Conservation (phyloP, 441 rosid species). For the Adansonia grandidieri region DNA sequence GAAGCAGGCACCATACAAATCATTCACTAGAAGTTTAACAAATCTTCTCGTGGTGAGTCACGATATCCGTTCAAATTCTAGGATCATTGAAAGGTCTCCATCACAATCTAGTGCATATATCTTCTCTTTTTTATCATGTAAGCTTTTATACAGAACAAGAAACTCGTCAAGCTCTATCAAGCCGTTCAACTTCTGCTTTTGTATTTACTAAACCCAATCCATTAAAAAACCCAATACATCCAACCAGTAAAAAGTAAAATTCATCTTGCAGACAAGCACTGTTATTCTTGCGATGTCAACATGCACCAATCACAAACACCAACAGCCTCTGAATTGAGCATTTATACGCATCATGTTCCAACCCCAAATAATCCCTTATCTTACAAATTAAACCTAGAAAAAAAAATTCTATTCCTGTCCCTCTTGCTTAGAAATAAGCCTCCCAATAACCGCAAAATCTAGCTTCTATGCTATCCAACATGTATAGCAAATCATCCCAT, state of each 20-base stretch:
- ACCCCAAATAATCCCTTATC: constrained; percentile 1
- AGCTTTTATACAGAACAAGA: neutral
- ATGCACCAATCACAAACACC: constrained; percentile 8
- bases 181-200: constrained; percentile 20
- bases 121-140: constrained; percentile 8
- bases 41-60: constrained; percentile 8
- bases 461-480: neutral
- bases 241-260: neutral
- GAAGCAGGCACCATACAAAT: constrained; percentile 4
- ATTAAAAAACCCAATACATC: neutral
- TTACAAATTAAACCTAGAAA: constrained; percentile 20
- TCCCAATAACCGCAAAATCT: neutral
- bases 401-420: neutral
- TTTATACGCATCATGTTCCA: neutral
- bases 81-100: constrained; percentile 4
- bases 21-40: constrained; percentile 11
- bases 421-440: constrained; percentile 2
- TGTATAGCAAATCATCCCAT: constrained; percentile 1
- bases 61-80: constrained; percentile 7
- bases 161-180: constrained; percentile 19
- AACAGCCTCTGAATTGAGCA: neutral
- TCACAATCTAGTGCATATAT: neutral
- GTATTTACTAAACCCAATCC: constrained; percentile 4
- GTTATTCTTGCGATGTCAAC: neutral
- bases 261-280: constrained; percentile 8